phyloP scores from a whole-genome alignment of 495 filamentous ascomycete species.

The Tuber brumale region DNA sequence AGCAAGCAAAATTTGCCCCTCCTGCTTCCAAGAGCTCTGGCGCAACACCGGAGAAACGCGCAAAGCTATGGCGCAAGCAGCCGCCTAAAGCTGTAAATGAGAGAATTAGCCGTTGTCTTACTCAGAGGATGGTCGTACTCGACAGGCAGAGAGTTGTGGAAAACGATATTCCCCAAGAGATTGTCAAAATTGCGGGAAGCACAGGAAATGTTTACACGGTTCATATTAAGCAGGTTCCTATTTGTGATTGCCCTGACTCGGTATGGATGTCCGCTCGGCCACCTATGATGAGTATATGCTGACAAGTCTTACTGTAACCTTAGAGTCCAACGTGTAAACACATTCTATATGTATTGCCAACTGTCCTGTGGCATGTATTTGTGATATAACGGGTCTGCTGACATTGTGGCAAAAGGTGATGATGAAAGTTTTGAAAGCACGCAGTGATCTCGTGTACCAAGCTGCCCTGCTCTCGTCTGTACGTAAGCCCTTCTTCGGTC shows the following conservation, averaged over 20 bases:
- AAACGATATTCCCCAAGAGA: slow-evolving; percentile 48
- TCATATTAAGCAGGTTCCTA: slow-evolving; percentile 50
- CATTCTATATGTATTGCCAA: slow-evolving; percentile 53
- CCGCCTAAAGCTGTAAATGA: slow-evolving; percentile 33
- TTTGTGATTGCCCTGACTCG: slow-evolving; percentile 55
- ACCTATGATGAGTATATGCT: not conserved
- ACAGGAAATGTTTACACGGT: slow-evolving; percentile 61
- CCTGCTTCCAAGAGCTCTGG: not conserved
- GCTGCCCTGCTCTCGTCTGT: slow-evolving; percentile 55
- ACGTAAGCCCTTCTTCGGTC: slow-evolving; percentile 12
- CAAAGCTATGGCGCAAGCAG: slow-evolving; percentile 33
- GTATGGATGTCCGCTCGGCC: slow-evolving; percentile 38
- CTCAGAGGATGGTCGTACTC: slow-evolving; percentile 55
- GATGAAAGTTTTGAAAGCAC: slow-evolving; percentile 55
- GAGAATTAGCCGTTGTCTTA: slow-evolving; percentile 36
- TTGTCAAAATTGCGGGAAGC: slow-evolving; percentile 56
- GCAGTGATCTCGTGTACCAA: slow-evolving; percentile 56
- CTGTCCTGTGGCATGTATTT: not conserved
- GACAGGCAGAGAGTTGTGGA: slow-evolving; percentile 47
- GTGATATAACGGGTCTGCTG: not conserved
- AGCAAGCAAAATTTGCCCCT: slow-evolving; percentile 15
- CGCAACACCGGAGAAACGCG: slow-evolving; percentile 26
- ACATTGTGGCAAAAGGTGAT: slow-evolving; percentile 47
- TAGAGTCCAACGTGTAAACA: slow-evolving; percentile 61
- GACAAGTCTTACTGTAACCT: not conserved